Percentiles rank a stretch among this genome's conserved stretches.
Conservation (phyloP, 176 grass and related monocot genomes). For the Avena eriantha region DNA sequence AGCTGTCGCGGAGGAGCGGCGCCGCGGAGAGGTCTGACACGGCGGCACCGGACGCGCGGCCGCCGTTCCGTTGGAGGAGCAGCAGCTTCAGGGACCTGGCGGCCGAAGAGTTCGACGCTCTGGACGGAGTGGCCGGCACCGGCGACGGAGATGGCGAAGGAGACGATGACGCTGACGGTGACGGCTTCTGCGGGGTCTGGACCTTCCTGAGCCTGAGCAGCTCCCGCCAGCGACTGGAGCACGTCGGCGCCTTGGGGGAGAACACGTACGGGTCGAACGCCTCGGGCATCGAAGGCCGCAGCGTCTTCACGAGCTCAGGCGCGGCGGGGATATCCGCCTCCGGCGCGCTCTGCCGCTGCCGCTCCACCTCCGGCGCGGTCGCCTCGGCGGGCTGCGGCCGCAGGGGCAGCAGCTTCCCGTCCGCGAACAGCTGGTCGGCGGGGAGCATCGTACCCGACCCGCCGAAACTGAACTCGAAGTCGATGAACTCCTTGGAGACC, state of each 20-base stretch:
- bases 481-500: constrained; percentile 68
- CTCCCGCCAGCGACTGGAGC: constrained; percentile 83
- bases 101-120: constrained; percentile 43
- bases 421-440: constrained; percentile 86
- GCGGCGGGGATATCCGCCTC: neutral
- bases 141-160: neutral
- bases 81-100: constrained; percentile 67
- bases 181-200: constrained; percentile 53
- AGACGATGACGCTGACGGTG: neutral
- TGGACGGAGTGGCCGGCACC: neutral
- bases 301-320: constrained; percentile 51
- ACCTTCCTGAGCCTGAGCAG: constrained; percentile 68
- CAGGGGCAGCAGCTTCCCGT: constrained; percentile 88
- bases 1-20: constrained; percentile 70
- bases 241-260: constrained; percentile 89
- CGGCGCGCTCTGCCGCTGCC: neutral
- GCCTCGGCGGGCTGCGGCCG: neutral
- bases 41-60: constrained; percentile 24
- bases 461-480: constrained; percentile 86
- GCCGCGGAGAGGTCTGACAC: constrained; percentile 46
- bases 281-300: constrained; percentile 18
- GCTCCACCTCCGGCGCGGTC: neutral
- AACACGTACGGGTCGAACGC: constrained; percentile 75
- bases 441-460: constrained; percentile 73
- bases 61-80: constrained; percentile 66